Evolutionary conservation across 257 asterid genomes (phyloP), one percentile per base, ranked within the genome.

Genomic region (Solanum peruvianum): DNA sequence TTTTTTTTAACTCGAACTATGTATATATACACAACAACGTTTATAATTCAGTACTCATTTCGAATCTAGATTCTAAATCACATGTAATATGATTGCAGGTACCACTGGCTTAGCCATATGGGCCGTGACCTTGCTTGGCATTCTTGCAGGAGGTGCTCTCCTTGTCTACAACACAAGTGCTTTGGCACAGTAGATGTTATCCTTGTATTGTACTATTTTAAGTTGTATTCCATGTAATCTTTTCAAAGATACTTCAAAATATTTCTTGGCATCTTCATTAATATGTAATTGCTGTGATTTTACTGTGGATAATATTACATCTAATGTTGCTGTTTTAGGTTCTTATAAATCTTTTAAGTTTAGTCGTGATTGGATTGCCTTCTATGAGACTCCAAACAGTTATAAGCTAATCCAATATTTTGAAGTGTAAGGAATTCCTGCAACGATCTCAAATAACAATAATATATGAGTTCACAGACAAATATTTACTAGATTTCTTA

Each of bases 111-210:
- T 95, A 84, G 98, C 98, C 86, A 95, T 97, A 45, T 97, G 99
- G 98, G 99, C 98, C 3, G 93, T 91, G 15, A 97, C 99, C 47
- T 92, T 95, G 44, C 23, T 37, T 35, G 98, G 97, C 12, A 29
- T 97, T 64, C 98, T 97, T 18, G 98, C 96, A 45, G 99, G 98
- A 81, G 99, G 98, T 23, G 98, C 98, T 18, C 98, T 97, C 82
- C 98, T 95, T 37, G 99, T 97, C 60, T 95, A 93, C 97, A 97
- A 90, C 98, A 97, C 98, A 75, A 97, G 99, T 92, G 98, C 99
- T 78, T 89, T 97, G 94, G 91, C 92, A 13, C 98, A 97, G 95
- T 95, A 90, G 91, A 85, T 18, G 33, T 42, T 86, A 78, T 31
- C 20, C 29, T 25, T 78, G 66, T 78, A 1, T 13, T 81, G 60